Evolutionary conservation across 2,329 filamentous ascomycete species (phyloP), one percentile per base, ranked within the genome.

Genomic region (Neopestalotiopsis clavispora): DNA sequence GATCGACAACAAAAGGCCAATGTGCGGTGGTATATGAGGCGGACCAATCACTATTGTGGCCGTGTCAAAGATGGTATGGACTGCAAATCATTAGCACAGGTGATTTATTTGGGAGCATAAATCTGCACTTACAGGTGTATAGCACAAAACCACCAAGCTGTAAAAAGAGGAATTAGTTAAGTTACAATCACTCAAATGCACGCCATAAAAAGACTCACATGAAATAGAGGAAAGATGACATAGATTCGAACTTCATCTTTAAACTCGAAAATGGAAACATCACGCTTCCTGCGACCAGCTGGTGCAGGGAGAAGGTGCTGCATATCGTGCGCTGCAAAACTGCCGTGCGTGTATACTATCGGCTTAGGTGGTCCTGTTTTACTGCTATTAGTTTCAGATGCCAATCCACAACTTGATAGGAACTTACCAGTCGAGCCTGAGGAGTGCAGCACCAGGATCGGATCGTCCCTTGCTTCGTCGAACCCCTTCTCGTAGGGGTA

Each of bases 371-470:
- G 20, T 7, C 70, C 70, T 71, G 10, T 57, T 20, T 4, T 45
- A 14, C 17, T 57, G 20, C 17, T n/a, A 28, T 52, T 65, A 52
- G 45, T 6, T 52, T n/a, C 4, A 52, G 0, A n/a, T 52, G n/a
- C n/a, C 1, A n/a, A n/a, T n/a, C 4, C 12, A 23, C 12, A 52
- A 23, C 13, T 13, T 9, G 28, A 4, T 4, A 65, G 12, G 6
- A 28, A 57, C 61, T 69, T 56, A 74, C 73, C 73, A 28, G 74
- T 76, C n/a, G 74, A 75, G 6, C 74, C 74, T 1, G 74, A 75
- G 2, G 74, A 74, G 58, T 77, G 74, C n/a, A 76, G 57, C 0
- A 77, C 70, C 1, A 72, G n/a, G 23, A 73, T 64, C 1, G 73
- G 72, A 3, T 75, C 72, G 57, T 74, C 56, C 14, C 59, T 69